Evolutionary conservation across 495 filamentous ascomycete genomes (phyloP).

Genomic region (Xylaria cubensis): DNA sequence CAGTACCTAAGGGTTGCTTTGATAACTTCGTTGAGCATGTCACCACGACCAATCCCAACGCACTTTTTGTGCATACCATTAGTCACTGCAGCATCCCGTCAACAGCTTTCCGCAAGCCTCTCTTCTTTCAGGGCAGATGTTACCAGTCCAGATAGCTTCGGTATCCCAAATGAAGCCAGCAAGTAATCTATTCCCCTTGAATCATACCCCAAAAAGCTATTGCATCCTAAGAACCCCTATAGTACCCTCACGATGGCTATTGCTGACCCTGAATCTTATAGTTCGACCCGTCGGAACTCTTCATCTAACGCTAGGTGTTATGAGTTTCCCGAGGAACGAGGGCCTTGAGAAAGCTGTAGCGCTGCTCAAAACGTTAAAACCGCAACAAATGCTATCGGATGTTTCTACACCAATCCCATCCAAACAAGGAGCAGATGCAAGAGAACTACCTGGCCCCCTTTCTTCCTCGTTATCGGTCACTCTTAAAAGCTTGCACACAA

Average conservation of each 20-base stretch:
- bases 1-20: not conserved
- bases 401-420: constrained; percentile 30
- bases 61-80: constrained; percentile 91
- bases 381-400: constrained; percentile 55
- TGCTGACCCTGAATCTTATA: constrained; percentile 3
- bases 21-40: constrained; percentile 30
- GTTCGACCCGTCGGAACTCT: constrained; percentile 80
- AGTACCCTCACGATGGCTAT: not conserved
- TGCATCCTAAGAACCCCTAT: not conserved
- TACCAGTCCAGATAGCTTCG: constrained; percentile 43
- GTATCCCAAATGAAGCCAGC: constrained; percentile 60
- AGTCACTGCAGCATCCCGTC: constrained; percentile 64
- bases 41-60: constrained; percentile 59
- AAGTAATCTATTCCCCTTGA: not conserved
- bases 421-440: constrained; percentile 9
- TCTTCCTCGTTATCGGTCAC: constrained; percentile 43
- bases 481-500: constrained; percentile 54
- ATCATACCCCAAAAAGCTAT: not conserved
- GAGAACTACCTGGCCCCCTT: constrained; percentile 19
- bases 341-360: constrained; percentile 63
- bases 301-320: constrained; percentile 87
- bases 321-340: constrained; percentile 69
- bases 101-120: constrained; percentile 67
- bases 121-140: constrained; percentile 66
- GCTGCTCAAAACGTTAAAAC: constrained; percentile 61